These are phyloP conservation scores for Heritiera littoralis DNA, from an alignment of 345 rosid genomes.

Conservation along the genomic window DNA sequence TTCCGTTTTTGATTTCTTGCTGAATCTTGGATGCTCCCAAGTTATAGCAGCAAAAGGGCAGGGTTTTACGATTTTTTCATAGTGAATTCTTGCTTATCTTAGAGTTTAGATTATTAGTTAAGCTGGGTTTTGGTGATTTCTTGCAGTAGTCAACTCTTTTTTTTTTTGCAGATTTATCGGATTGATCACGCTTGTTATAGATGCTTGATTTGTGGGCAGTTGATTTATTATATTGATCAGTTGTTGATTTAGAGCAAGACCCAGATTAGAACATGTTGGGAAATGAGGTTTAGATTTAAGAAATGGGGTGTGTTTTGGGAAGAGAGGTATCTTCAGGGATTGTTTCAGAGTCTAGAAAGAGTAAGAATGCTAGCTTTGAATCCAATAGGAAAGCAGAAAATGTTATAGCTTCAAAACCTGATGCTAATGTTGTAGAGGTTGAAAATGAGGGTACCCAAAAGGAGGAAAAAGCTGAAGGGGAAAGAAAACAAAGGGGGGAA, in stretches of 20 bases:
- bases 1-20: neutral
- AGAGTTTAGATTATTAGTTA: neutral
- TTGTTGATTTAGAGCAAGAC: constrained; percentile 27
- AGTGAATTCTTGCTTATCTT: neutral
- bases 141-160: neutral
- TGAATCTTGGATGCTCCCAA: constrained; percentile 1
- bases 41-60: neutral
- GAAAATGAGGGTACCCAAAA: constrained; percentile 51
- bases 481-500: constrained; percentile 59
- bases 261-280: constrained; percentile 47
- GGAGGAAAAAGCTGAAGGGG: constrained; percentile 57
- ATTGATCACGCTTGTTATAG: constrained; percentile 15
- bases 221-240: constrained; percentile 7
- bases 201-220: constrained; percentile 32
- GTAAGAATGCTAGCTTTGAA: constrained; percentile 42
- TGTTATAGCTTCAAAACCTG: constrained; percentile 49
- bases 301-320: constrained; percentile 96
- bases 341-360: constrained; percentile 58
- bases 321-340: constrained; percentile 64
- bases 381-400: constrained; percentile 44
- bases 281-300: constrained; percentile 58
- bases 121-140: constrained; percentile 13
- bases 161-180: constrained; percentile 17
- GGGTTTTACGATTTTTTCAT: neutral
- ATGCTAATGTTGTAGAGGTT: constrained; percentile 42